Evolutionary conservation across 768 basidiomycete species (phyloP), one percentile per base, ranked within the genome.

Genomic region (Rhodotorula kratochvilovae): DNA sequence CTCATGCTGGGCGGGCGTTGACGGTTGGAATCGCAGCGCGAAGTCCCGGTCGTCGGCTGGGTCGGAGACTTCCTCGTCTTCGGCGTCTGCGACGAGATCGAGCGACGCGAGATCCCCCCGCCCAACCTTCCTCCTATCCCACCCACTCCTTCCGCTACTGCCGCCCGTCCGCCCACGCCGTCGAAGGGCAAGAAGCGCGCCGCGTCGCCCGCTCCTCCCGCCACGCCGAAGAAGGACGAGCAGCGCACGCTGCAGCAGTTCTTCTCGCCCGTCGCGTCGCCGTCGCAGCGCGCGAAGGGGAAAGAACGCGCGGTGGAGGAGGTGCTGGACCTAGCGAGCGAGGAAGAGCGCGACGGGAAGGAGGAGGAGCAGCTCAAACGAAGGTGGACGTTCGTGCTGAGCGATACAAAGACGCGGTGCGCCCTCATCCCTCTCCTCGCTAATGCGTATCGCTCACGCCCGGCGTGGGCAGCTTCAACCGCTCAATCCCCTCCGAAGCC

Each of bases 31-130:
- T 23, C 45, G 88, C 43, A 74, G 73, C 86, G 92, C 15, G 92
- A 95, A 80, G 83, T 93, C 63, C 90, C 90, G 7, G 88, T 94
- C 4, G 90, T 92, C 72, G 89, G 90, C 0, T 83, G 90, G 66
- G 79, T 91, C 8, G 84, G 89, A 35, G 85, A 81, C 35, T 82
- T 87, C 64, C 81, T 89, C 31, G 84, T 94, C 25, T 78, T 86
- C 35, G 92, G 92, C 2, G 82, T 91, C 43, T 89, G 94, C 53
- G 92, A 77, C 71, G 74, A 75, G 57, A 65, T 77, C 58, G 74
- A 75, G 77, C 67, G 73, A 67, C 68, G 76, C 31, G 66, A 70
- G 4, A 25, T 90, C 63, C 29, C 56, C 39, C 46, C 53, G 61
- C 45, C 29, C 51, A 25, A 39, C 10, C 31, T n/a, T n/a, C n/a